A percentile compares a stretch with the other conserved stretches of the same genome.
Conservation (phyloP, 1,284 basidiomycete species). For the Pterulicium gracile region DNA sequence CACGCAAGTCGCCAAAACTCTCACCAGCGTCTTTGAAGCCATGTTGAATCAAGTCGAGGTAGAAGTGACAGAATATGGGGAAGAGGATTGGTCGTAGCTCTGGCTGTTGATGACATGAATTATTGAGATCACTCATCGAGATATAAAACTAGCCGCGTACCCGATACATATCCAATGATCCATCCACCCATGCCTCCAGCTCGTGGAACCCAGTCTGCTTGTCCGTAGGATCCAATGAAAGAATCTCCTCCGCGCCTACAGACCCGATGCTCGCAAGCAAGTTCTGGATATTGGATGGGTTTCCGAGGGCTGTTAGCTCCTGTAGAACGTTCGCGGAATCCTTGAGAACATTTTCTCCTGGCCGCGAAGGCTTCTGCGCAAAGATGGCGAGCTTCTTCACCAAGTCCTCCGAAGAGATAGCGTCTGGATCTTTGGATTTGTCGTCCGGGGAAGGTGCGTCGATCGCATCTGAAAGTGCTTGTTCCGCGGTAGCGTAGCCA, state of each 20-base stretch:
- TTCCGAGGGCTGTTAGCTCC: conserved; percentile 53
- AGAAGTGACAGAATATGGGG: conserved; percentile 96
- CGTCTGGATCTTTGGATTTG: conserved; percentile 40
- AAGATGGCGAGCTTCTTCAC: conserved; percentile 55
- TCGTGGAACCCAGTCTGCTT: conserved; percentile 82
- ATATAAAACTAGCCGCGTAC: conserved; percentile 30
- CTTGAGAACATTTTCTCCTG: conserved; percentile 58
- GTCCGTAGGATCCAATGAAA: conserved; percentile 81
- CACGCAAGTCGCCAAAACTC: conserved; percentile 17
- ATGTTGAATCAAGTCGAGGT: conserved; percentile 86
- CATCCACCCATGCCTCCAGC: conserved; percentile 90
- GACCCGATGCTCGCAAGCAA: conserved; percentile 65
- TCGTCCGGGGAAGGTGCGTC: conserved; percentile 44
- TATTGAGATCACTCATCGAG: conserved; percentile 4
- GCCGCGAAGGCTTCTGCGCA: conserved; percentile 49
- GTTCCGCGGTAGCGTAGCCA: conserved; percentile 72
- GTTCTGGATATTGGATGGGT: conserved; percentile 58
- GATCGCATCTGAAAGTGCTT: conserved; percentile 62
- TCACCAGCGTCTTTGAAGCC: conserved; percentile 84
- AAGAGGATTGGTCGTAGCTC: conserved; percentile 90
- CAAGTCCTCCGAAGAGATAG: conserved; percentile 52
- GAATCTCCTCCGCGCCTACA: conserved; percentile 73
- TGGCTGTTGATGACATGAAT: conserved; percentile 42
- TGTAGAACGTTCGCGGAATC: conserved; percentile 54
- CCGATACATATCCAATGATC: conserved; percentile 78